Evolutionary conservation across 352 stramenopile species (phyloP), one percentile per base, ranked within the genome.

Genomic region (Pythium monospermum): DNA sequence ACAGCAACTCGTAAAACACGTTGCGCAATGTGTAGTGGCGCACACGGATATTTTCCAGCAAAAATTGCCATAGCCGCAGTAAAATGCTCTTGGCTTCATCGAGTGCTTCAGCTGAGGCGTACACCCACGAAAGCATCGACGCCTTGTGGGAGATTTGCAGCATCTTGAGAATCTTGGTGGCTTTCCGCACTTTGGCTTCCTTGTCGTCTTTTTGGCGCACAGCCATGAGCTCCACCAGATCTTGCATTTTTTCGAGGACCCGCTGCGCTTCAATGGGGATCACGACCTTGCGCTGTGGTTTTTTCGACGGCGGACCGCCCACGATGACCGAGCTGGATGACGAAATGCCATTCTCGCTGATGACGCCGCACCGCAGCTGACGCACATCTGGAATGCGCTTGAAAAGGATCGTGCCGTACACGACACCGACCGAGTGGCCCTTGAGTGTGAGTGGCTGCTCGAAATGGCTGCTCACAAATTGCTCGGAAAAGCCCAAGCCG

Each of bases 41-140:
- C n/a, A 95, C 84, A 27, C 84, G 84, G 56, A 95, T 95, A 35
- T 95, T 95, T 56, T 95, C 84, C 35, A 95, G 63, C 22, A 95
- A 42, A 33, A 95, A 95, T 41, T 94, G 84, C 84, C 84, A 95
- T 23, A 95, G 45, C 16, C 84, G 71, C 18, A 95, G 69, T 35
- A 95, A 35, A 3, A 95, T 92, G 41, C 70, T 87, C 58, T 94
- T 93, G 13, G 84, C 91, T 58, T 95, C 84, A 52, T 95, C 83
- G 26, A 95, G 51, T 2, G 84, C 84, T 49, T 91, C 81, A 0
- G 80, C 64, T 7, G 83, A 90, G 8, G 69, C 78, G 43, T 95
- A 95, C 7, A 95, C 80, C 84, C 84, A 95, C 26, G 83, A 94
- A 6, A 95, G 55, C 83, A 95, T 95, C 4, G 84, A 95, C 1